Evolutionary conservation across 768 basidiomycete species (phyloP).

Genomic region (Panaeolus cyanescens): DNA sequence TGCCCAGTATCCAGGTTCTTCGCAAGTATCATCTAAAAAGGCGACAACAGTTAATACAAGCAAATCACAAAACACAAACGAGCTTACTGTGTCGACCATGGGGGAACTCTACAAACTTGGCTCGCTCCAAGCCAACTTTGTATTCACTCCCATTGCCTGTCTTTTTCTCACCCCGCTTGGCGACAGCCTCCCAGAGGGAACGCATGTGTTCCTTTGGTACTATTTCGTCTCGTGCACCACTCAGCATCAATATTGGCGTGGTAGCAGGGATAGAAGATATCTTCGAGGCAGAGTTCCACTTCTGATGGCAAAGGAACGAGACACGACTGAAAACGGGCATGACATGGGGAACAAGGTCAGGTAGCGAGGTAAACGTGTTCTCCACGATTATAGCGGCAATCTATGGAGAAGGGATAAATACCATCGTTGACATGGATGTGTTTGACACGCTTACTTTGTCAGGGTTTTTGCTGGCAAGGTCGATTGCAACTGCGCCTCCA

Average conservation of each 20-base stretch:
- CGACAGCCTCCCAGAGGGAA: conserved; percentile 66
- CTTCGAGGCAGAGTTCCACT: conserved; percentile 80
- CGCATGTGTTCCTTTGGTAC: conserved; percentile 80
- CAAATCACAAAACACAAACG: background rate
- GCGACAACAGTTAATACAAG: background rate
- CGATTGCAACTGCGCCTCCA: conserved; percentile 91
- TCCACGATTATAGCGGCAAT: conserved; percentile 83
- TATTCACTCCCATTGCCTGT: conserved; percentile 36
- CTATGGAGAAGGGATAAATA: conserved; percentile 33
- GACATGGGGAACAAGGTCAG: conserved; percentile 77
- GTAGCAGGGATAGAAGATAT: conserved; percentile 60
- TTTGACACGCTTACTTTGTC: conserved; percentile 46
- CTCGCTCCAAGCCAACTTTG: conserved; percentile 53
- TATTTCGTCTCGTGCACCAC: conserved; percentile 71
- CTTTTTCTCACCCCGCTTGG: conserved; percentile 51
- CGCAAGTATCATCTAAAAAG: conserved; percentile 26
- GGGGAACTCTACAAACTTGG: conserved; percentile 58
- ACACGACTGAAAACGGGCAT: conserved; percentile 75
- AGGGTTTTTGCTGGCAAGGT: conserved; percentile 80
- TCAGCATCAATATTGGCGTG: conserved; percentile 81
- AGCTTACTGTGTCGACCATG: conserved; percentile 55
- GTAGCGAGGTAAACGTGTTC: conserved; percentile 91
- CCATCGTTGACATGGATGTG: background rate
- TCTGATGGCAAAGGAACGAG: conserved; percentile 82
- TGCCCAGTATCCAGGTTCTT: conserved; percentile 27